Base-by-base conservation (phyloP, 495 filamentous ascomycete genomes). In the Penicillium canariense region DNA sequence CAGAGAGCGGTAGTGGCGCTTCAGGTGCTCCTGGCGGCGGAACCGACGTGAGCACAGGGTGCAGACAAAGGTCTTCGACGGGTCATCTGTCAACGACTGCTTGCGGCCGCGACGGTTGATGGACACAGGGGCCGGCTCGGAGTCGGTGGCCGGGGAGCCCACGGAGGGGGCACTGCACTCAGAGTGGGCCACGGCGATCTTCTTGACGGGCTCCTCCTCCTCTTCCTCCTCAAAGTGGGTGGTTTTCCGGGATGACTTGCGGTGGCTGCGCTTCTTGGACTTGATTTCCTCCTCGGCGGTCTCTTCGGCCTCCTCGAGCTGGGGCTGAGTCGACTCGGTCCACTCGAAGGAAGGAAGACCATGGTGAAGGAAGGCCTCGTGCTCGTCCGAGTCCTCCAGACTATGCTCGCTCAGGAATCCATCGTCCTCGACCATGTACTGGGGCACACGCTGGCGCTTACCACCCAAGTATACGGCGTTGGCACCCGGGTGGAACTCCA, bases 11-110 rank as follows among this genome's bases (percentile, higher is more conserved):
- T 96, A 96, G 77, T 99, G 95, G 55, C 95, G 90, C 85, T 97
- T 97, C 53, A 99, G 86, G 64, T 99, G 95, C 69, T 99, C 95
- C 70, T 97, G 95, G 54, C 95, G 90, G 56, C 95, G 90, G 86
- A 99, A 99, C 47, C 95, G 91, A 48, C 95, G 90, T 40, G 86
- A 89, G 83, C 95, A 99, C 17, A 97, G 80, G 36, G 90, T 88
- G 78, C 95, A 99, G 48, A 96, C 88, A 62, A 97, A 99, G 0
- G 91, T 96, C 85, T 99, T 99, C 61, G 90, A 95, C 4, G 95
- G 94, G 62, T 99, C 94, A 58, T 99, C 94, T 15, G 94, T 97
- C 68, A 97, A 72, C 1, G 95, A 97, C 76, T 99, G 94, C 84
- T 99, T 99, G 70, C 94, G 92, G 27, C 94, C 94, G 52, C 94